phyloP scores from a whole-genome alignment of 805 yeast species.

The Yarrowia sp. region DNA sequence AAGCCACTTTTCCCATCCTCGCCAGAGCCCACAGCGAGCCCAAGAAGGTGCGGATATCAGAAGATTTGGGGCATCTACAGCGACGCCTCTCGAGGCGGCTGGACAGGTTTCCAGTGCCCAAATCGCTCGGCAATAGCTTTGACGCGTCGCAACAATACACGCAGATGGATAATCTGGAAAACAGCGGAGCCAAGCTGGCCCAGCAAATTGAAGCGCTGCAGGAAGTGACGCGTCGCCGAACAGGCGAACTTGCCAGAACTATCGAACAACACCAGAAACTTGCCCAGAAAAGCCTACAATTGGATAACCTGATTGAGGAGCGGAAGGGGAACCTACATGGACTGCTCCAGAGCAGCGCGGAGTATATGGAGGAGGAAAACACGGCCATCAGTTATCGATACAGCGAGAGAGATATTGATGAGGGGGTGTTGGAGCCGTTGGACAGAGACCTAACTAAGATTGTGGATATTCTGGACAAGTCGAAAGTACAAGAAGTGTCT shows the following conservation, averaged over 20 bases:
- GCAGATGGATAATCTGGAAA: conserved; percentile 5
- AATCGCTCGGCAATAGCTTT: neutral
- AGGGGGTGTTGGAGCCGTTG: neutral
- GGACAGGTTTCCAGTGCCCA: conserved; percentile 13
- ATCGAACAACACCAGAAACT: neutral
- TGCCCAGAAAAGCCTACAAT: neutral
- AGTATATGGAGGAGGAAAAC: neutral
- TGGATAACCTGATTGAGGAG: neutral
- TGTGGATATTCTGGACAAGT: neutral
- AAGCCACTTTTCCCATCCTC: neutral
- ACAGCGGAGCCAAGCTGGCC: neutral
- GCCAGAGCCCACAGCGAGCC: neutral
- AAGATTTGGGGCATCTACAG: conserved; percentile 9
- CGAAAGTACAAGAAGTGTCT: neutral
- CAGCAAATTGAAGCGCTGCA: neutral
- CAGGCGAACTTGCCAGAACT: neutral
- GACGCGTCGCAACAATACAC: neutral
- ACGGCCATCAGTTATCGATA: neutral
- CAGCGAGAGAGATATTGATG: neutral
- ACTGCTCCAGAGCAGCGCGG: neutral
- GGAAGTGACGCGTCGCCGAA: conserved; percentile 14
- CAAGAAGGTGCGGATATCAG: conserved; percentile 1
- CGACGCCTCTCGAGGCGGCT: neutral
- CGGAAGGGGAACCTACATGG: neutral
- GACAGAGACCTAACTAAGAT: neutral